These are phyloP conservation scores for Schizopora paradoxa DNA, from an alignment of 1,284 basidiomycete species.

Conservation along the genomic window DNA sequence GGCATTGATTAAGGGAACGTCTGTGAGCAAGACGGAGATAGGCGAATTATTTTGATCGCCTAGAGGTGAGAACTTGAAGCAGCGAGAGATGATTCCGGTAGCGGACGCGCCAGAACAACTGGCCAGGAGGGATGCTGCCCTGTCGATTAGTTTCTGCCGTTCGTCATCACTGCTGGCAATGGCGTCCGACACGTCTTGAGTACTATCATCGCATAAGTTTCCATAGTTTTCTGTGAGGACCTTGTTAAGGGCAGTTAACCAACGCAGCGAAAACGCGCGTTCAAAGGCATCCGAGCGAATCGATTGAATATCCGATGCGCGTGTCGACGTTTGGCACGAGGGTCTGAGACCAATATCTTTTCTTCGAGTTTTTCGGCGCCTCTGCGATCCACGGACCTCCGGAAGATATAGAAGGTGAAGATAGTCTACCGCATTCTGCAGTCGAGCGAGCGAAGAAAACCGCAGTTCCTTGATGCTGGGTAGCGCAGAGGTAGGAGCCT, in stretches of 20 bases:
- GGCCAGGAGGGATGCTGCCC: conserved; percentile 47
- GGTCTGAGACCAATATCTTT: too few species aligned
- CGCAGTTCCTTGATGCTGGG: conserved; percentile 25
- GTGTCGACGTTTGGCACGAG: too few species aligned
- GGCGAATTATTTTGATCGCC: too few species aligned
- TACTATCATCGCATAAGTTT: conserved; percentile 23
- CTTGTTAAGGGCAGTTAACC: conserved; percentile 59
- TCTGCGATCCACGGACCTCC: conserved; percentile 31
- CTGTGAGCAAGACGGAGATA: conserved; percentile 52
- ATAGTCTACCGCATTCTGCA: conserved; percentile 23
- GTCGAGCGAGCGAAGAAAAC: conserved; percentile 20
- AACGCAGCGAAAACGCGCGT: conserved; percentile 58
- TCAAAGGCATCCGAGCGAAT: conserved; percentile 58
- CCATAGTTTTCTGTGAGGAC: conserved; percentile 23
- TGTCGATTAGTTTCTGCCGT: conserved; percentile 36
- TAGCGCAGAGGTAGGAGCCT: conserved; percentile 24
- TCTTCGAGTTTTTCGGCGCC: conserved; percentile 8
- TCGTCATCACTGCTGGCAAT: conserved; percentile 18
- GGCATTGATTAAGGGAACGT: conserved; percentile 68
- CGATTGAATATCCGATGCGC: not conserved
- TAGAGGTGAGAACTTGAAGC: conserved; percentile 35
- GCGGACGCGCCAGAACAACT: conserved; percentile 36
- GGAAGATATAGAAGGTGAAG: conserved; percentile 31
- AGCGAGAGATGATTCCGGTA: conserved; percentile 36
- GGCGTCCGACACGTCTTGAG: conserved; percentile 12